A percentile compares a stretch with the other conserved stretches of the same genome.
Conservation (phyloP, 495 filamentous ascomycete genomes). For the Paragyromitra xinjiangensis region DNA sequence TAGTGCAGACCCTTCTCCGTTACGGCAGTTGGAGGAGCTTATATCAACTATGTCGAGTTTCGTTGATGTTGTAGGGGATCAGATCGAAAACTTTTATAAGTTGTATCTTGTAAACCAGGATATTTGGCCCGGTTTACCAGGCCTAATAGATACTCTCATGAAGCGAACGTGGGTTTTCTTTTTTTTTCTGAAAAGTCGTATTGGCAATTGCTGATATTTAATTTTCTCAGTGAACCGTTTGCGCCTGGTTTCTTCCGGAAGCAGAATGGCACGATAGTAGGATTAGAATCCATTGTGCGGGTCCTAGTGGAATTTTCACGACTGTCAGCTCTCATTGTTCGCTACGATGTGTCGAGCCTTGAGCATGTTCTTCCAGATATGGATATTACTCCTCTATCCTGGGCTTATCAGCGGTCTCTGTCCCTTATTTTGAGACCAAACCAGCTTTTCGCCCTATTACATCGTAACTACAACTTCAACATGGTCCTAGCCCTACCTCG, state of each 20-base stretch:
- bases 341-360: slow-evolving; percentile 49
- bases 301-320: slow-evolving; percentile 48
- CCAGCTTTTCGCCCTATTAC: slow-evolving; percentile 49
- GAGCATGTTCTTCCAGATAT: slow-evolving; percentile 39
- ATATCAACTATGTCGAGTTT: slow-evolving; percentile 48
- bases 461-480: slow-evolving; percentile 35
- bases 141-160: slow-evolving; percentile 46
- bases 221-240: slow-evolving; percentile 42
- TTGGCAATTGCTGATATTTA: slow-evolving; percentile 12
- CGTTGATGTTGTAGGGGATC: slow-evolving; percentile 48
- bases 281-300: slow-evolving; percentile 37
- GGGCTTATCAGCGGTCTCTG: slow-evolving; percentile 44
- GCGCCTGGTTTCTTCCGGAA: slow-evolving; percentile 40
- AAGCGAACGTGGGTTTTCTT: slow-evolving; percentile 43
- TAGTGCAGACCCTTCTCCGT: slow-evolving; percentile 38
- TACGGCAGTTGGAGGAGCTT: slow-evolving; percentile 48
- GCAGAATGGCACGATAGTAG: slow-evolving; percentile 28
- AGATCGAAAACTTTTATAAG: slow-evolving; percentile 51
- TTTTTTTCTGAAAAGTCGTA: neutral
- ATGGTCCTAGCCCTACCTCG: slow-evolving; percentile 32
- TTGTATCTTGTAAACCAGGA: slow-evolving; percentile 50
- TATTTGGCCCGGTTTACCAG: slow-evolving; percentile 51
- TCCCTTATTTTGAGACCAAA: slow-evolving; percentile 47
- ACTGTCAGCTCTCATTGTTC: slow-evolving; percentile 49
- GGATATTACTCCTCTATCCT: slow-evolving; percentile 43